A percentile compares a stretch with the other conserved stretches of the same genome.
Evolutionary conservation across 1,284 basidiomycete species (phyloP).

Genomic region (Mycosarcoma maydis): DNA sequence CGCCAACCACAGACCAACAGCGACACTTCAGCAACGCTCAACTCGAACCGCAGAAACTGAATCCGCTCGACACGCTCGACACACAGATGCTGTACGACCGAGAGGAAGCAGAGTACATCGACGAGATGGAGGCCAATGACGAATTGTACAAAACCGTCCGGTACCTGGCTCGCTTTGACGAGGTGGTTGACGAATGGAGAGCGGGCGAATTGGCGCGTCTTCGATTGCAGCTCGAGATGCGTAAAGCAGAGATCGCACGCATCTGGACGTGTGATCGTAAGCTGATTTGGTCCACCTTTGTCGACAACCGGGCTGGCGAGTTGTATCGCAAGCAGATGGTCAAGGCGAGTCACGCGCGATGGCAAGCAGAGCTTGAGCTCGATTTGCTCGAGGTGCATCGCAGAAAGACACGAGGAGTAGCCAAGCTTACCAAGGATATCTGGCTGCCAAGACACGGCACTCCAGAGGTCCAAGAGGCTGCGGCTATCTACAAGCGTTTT

Average conservation of each 20-base stretch:
- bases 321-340: constrained; percentile 19
- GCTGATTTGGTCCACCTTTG: constrained; percentile 33
- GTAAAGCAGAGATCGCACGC: constrained; percentile 37
- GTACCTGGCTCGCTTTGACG: constrained; percentile 38
- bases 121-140: constrained; percentile 15
- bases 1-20: constrained; percentile 6
- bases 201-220: constrained; percentile 30
- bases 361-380: constrained; percentile 44
- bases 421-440: constrained; percentile 19
- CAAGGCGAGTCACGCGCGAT: constrained; percentile 16
- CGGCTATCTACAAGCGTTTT: constrained; percentile 16
- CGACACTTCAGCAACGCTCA: constrained; percentile 6
- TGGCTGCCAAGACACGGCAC: constrained; percentile 7
- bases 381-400: constrained; percentile 31
- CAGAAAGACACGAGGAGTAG: constrained; percentile 22
- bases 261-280: constrained; percentile 48
- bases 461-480: constrained; percentile 1
- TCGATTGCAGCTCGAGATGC: constrained; percentile 39
- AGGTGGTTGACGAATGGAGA: constrained; percentile 42
- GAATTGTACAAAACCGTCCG: constrained; percentile 30
- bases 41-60: constrained; percentile 18
- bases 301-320: constrained; percentile 21
- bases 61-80: constrained; percentile 35
- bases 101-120: constrained; percentile 31
- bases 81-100: constrained; percentile 19